These are phyloP conservation scores for Monsonia emarginata DNA, from an alignment of 441 rosid genomes.

Conservation along the genomic window DNA sequence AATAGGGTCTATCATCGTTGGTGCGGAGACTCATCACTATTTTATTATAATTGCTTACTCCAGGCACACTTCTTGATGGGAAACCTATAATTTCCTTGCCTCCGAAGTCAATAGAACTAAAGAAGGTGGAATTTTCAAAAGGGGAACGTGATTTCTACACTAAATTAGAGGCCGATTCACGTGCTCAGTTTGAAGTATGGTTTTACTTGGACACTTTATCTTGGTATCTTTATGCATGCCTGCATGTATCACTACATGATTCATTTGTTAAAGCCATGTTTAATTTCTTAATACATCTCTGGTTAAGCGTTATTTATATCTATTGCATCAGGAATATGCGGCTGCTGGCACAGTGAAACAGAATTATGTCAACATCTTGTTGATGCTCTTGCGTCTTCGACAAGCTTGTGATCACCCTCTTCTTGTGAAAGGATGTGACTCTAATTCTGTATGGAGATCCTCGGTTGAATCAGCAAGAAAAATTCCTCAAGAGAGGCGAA, in stretches of 20 bases:
- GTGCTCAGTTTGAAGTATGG: constrained; percentile 67
- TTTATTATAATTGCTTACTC: constrained; percentile 14
- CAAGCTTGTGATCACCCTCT: constrained; percentile 94
- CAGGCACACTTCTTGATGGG: constrained; percentile 75
- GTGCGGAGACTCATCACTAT: constrained; percentile 9
- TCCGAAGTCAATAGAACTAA: constrained; percentile 55
- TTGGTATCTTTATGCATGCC: neutral
- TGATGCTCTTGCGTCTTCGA: constrained; percentile 91
- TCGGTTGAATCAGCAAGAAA: constrained; percentile 52
- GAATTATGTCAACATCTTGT: constrained; percentile 75
- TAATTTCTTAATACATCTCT: neutral
- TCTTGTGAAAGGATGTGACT: constrained; percentile 64
- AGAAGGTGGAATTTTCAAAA: constrained; percentile 63
- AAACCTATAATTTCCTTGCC: constrained; percentile 68
- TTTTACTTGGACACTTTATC: constrained; percentile 4
- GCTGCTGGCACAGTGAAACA: constrained; percentile 89
- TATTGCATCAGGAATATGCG: constrained; percentile 61
- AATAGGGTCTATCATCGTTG: constrained; percentile 6
- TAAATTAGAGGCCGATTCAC: constrained; percentile 62
- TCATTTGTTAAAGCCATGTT: neutral
- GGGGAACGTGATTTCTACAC: constrained; percentile 78
- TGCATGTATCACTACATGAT: neutral
- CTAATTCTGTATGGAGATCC: constrained; percentile 38
- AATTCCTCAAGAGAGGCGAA: constrained; percentile 38
- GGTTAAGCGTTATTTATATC: constrained; percentile 2